These are phyloP conservation scores for Austroboletus festivus DNA, from an alignment of 768 basidiomycete genomes.

Conservation along the genomic window DNA sequence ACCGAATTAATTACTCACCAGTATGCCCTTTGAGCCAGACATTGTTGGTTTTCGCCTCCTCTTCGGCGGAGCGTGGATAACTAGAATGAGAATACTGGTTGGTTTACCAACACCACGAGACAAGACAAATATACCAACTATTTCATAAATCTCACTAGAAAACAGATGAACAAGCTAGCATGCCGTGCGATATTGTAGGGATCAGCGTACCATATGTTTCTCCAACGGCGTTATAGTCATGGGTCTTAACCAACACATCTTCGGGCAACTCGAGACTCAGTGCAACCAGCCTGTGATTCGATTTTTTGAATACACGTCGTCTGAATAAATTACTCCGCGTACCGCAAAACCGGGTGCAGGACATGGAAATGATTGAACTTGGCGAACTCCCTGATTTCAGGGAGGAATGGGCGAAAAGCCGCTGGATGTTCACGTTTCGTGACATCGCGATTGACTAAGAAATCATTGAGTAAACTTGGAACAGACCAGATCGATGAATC, in stretches of 20 bases:
- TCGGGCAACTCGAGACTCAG: slow-evolving; percentile 53
- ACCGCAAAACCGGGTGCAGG: slow-evolving; percentile 48
- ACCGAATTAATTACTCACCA: slow-evolving; percentile 36
- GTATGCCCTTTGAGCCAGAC: slow-evolving; percentile 66
- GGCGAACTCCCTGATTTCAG: slow-evolving; percentile 50
- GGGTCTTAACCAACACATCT: slow-evolving; percentile 46
- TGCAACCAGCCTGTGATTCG: slow-evolving; percentile 41
- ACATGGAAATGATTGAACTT: slow-evolving; percentile 51
- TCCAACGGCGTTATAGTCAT: slow-evolving; percentile 40
- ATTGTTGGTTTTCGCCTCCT: slow-evolving; percentile 48
- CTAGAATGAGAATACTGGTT: slow-evolving; percentile 26
- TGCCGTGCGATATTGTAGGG: background rate
- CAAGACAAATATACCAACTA: slow-evolving; percentile 39
- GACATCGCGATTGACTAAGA: slow-evolving; percentile 49
- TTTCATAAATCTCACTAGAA: slow-evolving; percentile 61
- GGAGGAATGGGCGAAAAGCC: slow-evolving; percentile 46
- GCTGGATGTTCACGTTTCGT: slow-evolving; percentile 48
- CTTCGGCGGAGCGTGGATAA: slow-evolving; percentile 48
- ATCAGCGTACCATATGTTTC: slow-evolving; percentile 40
- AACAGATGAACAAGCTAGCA: background rate
- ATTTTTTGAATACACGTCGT: background rate
- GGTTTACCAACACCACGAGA: background rate
- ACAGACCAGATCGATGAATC: slow-evolving; percentile 11
- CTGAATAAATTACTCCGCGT: background rate
- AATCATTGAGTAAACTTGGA: background rate